phyloP scores from a whole-genome alignment of 73 alveolate genomes.

The Breviolum minutum region DNA sequence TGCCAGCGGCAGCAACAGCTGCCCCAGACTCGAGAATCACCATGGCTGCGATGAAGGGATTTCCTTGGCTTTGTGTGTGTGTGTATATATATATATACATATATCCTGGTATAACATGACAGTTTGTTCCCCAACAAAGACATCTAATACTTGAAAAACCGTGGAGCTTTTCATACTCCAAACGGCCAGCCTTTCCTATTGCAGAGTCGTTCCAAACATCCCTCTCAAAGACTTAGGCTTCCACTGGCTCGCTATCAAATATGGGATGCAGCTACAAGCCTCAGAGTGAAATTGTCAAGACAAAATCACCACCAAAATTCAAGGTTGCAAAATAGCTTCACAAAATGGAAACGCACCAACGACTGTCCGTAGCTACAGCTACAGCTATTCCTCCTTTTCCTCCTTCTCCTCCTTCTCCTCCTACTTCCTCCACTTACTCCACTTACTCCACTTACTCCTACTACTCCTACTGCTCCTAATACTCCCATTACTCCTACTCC shows the following conservation, averaged over 20 bases:
- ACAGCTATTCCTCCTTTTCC: too few species aligned
- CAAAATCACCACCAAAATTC: background rate
- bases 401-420: too few species aligned
- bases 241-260: constrained; percentile 86
- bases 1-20: constrained; percentile 90
- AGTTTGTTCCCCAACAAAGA: background rate
- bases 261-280: constrained; percentile 87
- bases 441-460: too few species aligned
- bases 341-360: too few species aligned
- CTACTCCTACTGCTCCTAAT: too few species aligned
- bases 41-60: constrained; percentile 39
- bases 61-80: background rate
- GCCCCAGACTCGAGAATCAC: constrained; percentile 65
- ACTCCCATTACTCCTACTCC: too few species aligned
- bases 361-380: too few species aligned
- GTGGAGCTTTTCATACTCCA: background rate
- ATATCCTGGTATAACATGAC: background rate
- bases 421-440: too few species aligned
- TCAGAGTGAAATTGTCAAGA: background rate
- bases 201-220: background rate
- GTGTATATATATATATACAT: too few species aligned
- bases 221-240: background rate
- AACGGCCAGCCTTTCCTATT: background rate
- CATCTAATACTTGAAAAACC: too few species aligned
- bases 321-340: background rate